Evolutionary conservation across 441 rosid genomes (phyloP), one percentile per base, ranked within the genome.

Genomic region (Euphorbia schlechtendalii): DNA sequence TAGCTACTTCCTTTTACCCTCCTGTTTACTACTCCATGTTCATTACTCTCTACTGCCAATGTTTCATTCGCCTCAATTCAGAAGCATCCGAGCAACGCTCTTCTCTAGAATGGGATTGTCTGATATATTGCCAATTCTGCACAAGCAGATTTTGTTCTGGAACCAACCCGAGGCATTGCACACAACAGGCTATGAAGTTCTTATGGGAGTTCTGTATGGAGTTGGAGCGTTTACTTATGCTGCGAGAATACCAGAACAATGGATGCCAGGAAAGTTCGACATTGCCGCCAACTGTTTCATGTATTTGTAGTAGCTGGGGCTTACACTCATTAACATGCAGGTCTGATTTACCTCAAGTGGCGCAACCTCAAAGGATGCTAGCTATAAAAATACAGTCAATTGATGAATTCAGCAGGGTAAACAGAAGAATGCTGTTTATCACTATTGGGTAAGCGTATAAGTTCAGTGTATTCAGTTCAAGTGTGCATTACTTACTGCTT

Each of bases 231-330:
- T 87, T 51, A 82, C 89, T 45, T 92, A 92, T 38, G 98, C 93
- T 0, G 81, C 85, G 15, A 86, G 98, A 79, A 76, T 89, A n/a
- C 96, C 96, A 0, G 96, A 92, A 73, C 71, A 91, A 59, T 89
- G 96, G 96, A 83, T 78, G 93, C 98, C 96, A 0, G 98, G 98
- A 6, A 89, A 84, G 65, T 89, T 88, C 18, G 97, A 91, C 79
- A 85, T 91, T 64, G 96, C 92, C 97, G 88, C 68, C 97, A 91
- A 40, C 84, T 91, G 53, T 91, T 91, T 73, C 97, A 88, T 73
- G 56, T 88, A 59, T 45, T 88, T 48, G 90, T 88, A 3, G 84
- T 88, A 45, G 90, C 96, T 17, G 96, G 90, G 61, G 96, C 90
- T 0, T 86, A 81, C 48, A 79, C 88, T 28, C 96, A 88, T 48